Evolutionary conservation across 208 protist genomes (phyloP).

Genomic region (Balamuthia mandrillaris): DNA sequence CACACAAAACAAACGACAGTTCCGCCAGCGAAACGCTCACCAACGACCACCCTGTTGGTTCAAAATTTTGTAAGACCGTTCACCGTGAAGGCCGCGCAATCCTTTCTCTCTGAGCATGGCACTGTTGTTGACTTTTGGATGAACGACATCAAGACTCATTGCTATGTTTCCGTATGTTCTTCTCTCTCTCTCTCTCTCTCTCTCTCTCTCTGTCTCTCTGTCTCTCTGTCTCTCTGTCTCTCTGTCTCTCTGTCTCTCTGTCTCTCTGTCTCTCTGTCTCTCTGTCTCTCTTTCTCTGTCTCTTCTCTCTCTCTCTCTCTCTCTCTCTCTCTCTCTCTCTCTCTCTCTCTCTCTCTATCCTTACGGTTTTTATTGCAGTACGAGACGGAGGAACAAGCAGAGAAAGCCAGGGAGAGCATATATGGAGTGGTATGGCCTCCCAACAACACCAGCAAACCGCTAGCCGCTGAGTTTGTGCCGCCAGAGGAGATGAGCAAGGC

Average conservation of each 20-base stretch:
- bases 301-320: too few species aligned
- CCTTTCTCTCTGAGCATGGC: slow-evolving; percentile 16
- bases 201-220: too few species aligned
- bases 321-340: too few species aligned
- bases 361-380: not conserved
- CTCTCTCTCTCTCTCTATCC: not conserved
- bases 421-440: slow-evolving; percentile 35
- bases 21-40: not conserved
- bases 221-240: too few species aligned
- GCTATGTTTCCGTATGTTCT: slow-evolving; percentile 23
- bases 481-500: too few species aligned
- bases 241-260: too few species aligned
- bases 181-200: too few species aligned
- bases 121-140: slow-evolving; percentile 29
- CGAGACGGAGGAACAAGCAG: slow-evolving; percentile 17
- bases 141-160: slow-evolving; percentile 43
- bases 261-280: too few species aligned
- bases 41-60: slow-evolving; percentile 38
- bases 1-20: too few species aligned
- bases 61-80: slow-evolving; percentile 41
- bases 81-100: slow-evolving; percentile 34
- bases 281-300: too few species aligned
- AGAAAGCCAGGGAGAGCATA: not conserved
- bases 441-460: not conserved
- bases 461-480: slow-evolving; percentile 8